Evolutionary conservation across 768 basidiomycete species (phyloP), one percentile per base, ranked within the genome.

Genomic region (Sarcomyxa edulis): DNA sequence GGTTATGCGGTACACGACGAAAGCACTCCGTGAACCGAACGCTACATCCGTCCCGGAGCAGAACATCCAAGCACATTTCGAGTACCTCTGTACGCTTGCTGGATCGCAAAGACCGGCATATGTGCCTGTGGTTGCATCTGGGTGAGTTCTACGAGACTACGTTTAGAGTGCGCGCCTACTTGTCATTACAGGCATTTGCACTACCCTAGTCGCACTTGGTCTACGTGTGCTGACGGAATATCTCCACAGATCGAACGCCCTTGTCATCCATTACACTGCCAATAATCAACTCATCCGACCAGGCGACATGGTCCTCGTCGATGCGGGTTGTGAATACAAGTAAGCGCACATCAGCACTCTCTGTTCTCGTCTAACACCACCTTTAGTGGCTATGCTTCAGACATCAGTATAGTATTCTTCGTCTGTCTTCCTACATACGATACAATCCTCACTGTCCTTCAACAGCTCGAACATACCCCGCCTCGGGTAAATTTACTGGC

Each of bases 71-170:
- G 86, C 94, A 4, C 87, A 92, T 53, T 97, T 98, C 53, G 87
- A 95, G 60, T 96, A 96, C 52, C 49, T 84, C 1, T 94, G 92
- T 51, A 72, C 78, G 3, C 66, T 89, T 29, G 65, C 66, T 11
- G 96, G 96, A 15, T 73, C 89, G 9, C 83, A 91, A 51, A 74
- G 94, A 27, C 76, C 81, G 33, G 94, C 96, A n/a, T 99, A 99
- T 55, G 94, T 99, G 1, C 96, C 96, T 9, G 96, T 99, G 5
- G 89, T 97, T 23, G 95, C 91, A 5, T 93, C 91, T 1, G 96
- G 96, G 87, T 88, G 59, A 45, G 73, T 49, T 6, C 42, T 22
- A 1, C n/a, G n/a, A n/a, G n/a, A n/a, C n/a, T n/a, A n/a, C n/a
- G n/a, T n/a, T n/a, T n/a, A n/a, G n/a, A n/a, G n/a, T n/a, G n/a